Base-by-base conservation (phyloP, 495 filamentous ascomycete species). In the Xylaria scruposa region DNA sequence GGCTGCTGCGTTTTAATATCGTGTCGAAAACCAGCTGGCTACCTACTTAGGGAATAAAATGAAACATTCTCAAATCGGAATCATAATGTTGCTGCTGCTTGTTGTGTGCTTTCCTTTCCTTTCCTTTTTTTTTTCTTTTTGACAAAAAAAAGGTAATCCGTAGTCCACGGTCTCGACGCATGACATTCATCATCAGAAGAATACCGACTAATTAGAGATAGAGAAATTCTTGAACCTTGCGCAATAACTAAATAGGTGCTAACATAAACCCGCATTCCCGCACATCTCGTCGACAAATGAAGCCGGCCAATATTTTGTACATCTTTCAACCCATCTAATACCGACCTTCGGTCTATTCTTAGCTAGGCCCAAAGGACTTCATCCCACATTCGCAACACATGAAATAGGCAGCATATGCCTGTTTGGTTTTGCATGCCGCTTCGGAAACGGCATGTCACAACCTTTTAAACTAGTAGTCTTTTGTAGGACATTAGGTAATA, bases 1-100 rank as follows among this genome's bases (percentile, higher is more conserved):
- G 68, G 68, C 68, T 38, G 54, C 66, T 17, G 49, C 66, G 31
- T 68, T 68, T 46, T 68, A 33, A 44, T 26, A 12, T 0, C 60
- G n/a, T 6, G n/a, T 21, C 26, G 33, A 60, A 17, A 38, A 31
- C 15, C 4, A 8, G 56, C 13, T 12, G 36, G 2, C 26, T 19
- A 59, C 29, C 7, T n/a, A 19, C 38, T 42, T 1, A 15, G 15
- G 56, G 6, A 59, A 59, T 36, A 51, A n/a, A 66, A 19, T 5
- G 44, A 66, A 36, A 47, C 7, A 31, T 10, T 51, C 19, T 21
- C 58, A 15, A 56, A 56, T 31, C 26, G 29, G 12, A 56, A n/a
- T 4, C 6, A 4, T 13, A 26, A 5, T 13, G 10, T 10, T 54
- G 51, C 3, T 15, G 3, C 5, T 56, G 1, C 26, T 31, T 31